phyloP scores from a whole-genome alignment of 805 yeast genomes.

The Kazachstania bromeliacearum region DNA sequence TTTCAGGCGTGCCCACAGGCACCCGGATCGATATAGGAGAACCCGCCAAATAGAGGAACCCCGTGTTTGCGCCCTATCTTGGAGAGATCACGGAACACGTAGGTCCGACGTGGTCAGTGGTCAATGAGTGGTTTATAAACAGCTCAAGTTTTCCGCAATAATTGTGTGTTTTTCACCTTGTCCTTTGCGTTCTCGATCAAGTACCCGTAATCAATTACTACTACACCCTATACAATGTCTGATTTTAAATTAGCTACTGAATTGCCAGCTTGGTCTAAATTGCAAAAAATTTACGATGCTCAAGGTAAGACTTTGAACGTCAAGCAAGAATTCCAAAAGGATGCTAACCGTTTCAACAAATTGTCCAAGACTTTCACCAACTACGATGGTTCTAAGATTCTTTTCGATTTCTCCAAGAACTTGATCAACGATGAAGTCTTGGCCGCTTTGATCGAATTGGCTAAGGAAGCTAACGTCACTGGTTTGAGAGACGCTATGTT shows the following conservation, averaged over 20 bases:
- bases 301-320: slow-evolving; percentile 66
- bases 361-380: slow-evolving; percentile 71
- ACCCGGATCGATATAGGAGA: too few species aligned
- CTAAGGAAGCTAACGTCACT: slow-evolving; percentile 85
- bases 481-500: slow-evolving; percentile 84
- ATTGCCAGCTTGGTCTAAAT: slow-evolving; percentile 75
- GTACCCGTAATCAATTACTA: not conserved
- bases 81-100: not conserved
- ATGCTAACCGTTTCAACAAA: slow-evolving; percentile 65
- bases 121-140: not conserved
- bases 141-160: not conserved
- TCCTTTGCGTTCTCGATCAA: not conserved
- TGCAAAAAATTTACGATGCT: slow-evolving; percentile 60
- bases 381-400: slow-evolving; percentile 77
- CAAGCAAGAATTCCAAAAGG: slow-evolving; percentile 66
- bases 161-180: not conserved
- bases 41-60: too few species aligned
- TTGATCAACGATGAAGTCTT: slow-evolving; percentile 79
- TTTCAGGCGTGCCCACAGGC: too few species aligned
- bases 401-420: slow-evolving; percentile 94
- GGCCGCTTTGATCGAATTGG: slow-evolving; percentile 58
- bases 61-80: too few species aligned
- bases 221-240: slow-evolving; percentile 14
- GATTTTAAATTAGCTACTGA: slow-evolving; percentile 56
- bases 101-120: too few species aligned